Evolutionary conservation across 768 basidiomycete genomes (phyloP).

Genomic region (Russula sp.): DNA sequence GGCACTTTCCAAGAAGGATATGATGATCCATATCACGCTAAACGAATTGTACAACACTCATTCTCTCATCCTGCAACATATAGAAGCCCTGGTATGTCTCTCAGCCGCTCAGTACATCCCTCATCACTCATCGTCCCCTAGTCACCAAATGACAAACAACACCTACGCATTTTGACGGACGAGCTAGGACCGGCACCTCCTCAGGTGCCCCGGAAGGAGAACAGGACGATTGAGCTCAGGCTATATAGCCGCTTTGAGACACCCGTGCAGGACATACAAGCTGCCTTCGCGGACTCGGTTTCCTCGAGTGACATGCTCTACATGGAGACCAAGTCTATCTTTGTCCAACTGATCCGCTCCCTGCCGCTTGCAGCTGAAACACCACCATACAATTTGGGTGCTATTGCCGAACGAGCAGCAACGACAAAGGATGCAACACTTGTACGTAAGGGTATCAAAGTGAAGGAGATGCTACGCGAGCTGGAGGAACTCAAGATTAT

Average conservation of each 20-base stretch:
- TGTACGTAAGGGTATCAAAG: conserved; percentile 96
- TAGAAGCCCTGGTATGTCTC: conserved; percentile 78
- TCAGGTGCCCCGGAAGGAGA: conserved; percentile 98
- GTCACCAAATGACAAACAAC: conserved; percentile 97
- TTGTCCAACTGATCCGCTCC: conserved; percentile 95
- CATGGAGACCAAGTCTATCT: conserved; percentile 99
- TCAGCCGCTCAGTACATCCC: background rate
- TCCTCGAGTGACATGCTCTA: conserved; percentile 98
- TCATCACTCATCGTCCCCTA: conserved; percentile 28
- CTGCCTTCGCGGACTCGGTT: conserved; percentile 92
- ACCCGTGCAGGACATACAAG: conserved; percentile 95
- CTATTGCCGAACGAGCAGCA: conserved; percentile 89
- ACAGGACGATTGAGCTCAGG: conserved; percentile 83
- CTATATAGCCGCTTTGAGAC: conserved; percentile 99
- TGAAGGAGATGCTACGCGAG: conserved; percentile 98
- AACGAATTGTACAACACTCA: conserved; percentile 99
- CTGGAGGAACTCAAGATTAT: conserved; percentile 86
- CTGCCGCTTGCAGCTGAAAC: conserved; percentile 79
- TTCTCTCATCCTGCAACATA: conserved; percentile 88
- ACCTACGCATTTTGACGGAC: conserved; percentile 92
- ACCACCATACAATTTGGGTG: conserved; percentile 81
- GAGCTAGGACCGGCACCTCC: conserved; percentile 90
- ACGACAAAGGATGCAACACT: conserved; percentile 96
- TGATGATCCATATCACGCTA: conserved; percentile 96
- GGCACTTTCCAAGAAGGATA: conserved; percentile 98